Base-by-base conservation (phyloP, 306 rosid genomes). In the Inga leiocalycina region DNA sequence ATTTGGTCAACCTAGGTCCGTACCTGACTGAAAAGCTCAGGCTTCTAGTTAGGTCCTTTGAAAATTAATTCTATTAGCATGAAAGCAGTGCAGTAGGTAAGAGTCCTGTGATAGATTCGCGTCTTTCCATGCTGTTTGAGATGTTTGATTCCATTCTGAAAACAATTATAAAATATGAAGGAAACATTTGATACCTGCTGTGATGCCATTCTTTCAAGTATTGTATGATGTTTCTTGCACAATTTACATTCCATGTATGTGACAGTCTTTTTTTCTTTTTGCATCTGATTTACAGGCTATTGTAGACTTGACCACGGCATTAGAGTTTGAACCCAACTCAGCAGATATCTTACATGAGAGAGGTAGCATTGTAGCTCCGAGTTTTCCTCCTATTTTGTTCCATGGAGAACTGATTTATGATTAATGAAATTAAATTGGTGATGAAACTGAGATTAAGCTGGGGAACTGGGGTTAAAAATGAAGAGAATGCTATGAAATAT, bases 301-400 rank as follows among this genome's bases (percentile, higher is more conserved):
- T 88, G 91, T 85, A 86, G 98, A 94, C 88, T 86, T 94, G 89
- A 89, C 97, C 35, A 91, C 88, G 88, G 98, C 98, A 77, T 86
- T 94, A 80, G 97, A 90, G 85, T 90, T 93, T 81, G 97, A 94
- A 83, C 97, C 97, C 22, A 78, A 91, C 86, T 86, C 93, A 2
- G 89, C 92, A 19, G 97, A 94, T 85, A 91, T 93, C 82, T 87
- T 94, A 84, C 98, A 94, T 65, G 98, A 94, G 88, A 90, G 98
- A 85, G 98, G 98, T 94, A 93, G 76, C 87, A 74, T 69, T 83
- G 80, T 70, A 10, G 43, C 43, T 37, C 82, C 70, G 13, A 39
- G 4, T 20, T 19, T 30, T 43, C 56, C 41, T 6, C 73, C 41
- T 6, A 27, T 76, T 74, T 81, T 71, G 35, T 32, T 61, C 19